phyloP scores from a whole-genome alignment of 768 basidiomycete species.

The Cantharellus anzutake region DNA sequence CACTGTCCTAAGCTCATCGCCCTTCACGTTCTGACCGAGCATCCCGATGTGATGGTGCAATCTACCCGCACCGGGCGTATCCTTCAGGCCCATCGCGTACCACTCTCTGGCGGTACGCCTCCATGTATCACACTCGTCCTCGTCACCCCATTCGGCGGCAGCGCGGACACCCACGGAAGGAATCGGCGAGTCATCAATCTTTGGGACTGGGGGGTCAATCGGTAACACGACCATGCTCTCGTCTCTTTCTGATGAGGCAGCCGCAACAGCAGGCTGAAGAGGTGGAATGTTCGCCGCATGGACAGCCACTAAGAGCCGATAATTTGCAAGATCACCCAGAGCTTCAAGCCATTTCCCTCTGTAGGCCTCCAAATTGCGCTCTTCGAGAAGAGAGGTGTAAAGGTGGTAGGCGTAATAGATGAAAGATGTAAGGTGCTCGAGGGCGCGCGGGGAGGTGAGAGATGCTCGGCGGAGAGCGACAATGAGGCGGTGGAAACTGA shows the following conservation, averaged over 20 bases:
- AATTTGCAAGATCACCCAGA: constrained; percentile 86
- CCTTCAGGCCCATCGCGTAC: constrained; percentile 74
- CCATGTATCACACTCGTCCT: constrained; percentile 75
- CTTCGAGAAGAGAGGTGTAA: constrained; percentile 78
- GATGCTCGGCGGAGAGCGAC: constrained; percentile 80
- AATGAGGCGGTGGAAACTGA: constrained; percentile 75
- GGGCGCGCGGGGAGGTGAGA: constrained; percentile 42
- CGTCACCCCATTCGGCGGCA: constrained; percentile 68
- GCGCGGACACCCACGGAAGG: constrained; percentile 63
- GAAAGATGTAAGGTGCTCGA: constrained; percentile 87
- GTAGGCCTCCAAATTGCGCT: constrained; percentile 48
- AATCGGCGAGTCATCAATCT: constrained; percentile 43
- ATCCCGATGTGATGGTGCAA: constrained; percentile 88
- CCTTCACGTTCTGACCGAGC: constrained; percentile 64
- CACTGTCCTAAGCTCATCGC: constrained; percentile 63
- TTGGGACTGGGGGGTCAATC: constrained; percentile 27
- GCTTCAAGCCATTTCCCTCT: constrained; percentile 86
- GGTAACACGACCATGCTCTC: constrained; percentile 18
- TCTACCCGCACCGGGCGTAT: constrained; percentile 85
- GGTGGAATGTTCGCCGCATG: constrained; percentile 23
- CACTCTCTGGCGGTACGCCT: constrained; percentile 74
- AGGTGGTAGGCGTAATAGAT: constrained; percentile 91
- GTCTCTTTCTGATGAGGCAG: background rate
- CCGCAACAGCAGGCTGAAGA: constrained; percentile 26
- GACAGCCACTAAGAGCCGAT: constrained; percentile 89